Evolutionary conservation across 106 monocot species (phyloP), one percentile per base, ranked within the genome.

Genomic region (Dioscorea dumetorum): DNA sequence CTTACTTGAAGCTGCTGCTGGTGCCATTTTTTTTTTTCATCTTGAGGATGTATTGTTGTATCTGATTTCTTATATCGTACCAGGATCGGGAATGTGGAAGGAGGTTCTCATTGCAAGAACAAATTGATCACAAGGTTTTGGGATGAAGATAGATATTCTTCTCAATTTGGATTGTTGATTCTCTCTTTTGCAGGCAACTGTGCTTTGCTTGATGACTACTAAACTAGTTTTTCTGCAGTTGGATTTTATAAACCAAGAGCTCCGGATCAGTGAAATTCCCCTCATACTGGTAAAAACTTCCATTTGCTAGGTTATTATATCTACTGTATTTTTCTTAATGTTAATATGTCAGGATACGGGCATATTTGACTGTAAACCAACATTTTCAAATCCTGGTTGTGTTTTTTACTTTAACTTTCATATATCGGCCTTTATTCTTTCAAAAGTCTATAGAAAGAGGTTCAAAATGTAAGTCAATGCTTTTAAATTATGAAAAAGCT

Each of bases 221-320:
- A 66, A 32, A 41, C 12, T 11, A 41, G 10, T 63, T 24, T 33
- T 19, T 68, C 66, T 78, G 66, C 74, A 92, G 91, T 75, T 88
- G 54, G 73, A 83, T 78, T 92, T 88, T 62, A 92, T 92, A 50
- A 78, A 81, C 41, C 78, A 86, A 81, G 85, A 81, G 73, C 64
- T 83, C n/a, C 54, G 62, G 28, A 34, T 59, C 72, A 70, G 66
- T 22, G 78, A 75, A 28, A 73, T 61, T 70, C 61, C 85, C 24
- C 15, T 88, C 2, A 73, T 92, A 59, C 58, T 92, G 88, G 91
- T 92, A 85, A 12, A 9, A 41, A 4, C 19, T 72, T 41, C 41
- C 41, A 8, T 10, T 41, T 1, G 41, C 41, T 41, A 41, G 10
- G 41, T 41, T 41, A 6, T 41, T 41, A 41, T 41, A 41, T 41